Conservation (phyloP, 164 flowering plant species). For the Umbellularia californica region DNA sequence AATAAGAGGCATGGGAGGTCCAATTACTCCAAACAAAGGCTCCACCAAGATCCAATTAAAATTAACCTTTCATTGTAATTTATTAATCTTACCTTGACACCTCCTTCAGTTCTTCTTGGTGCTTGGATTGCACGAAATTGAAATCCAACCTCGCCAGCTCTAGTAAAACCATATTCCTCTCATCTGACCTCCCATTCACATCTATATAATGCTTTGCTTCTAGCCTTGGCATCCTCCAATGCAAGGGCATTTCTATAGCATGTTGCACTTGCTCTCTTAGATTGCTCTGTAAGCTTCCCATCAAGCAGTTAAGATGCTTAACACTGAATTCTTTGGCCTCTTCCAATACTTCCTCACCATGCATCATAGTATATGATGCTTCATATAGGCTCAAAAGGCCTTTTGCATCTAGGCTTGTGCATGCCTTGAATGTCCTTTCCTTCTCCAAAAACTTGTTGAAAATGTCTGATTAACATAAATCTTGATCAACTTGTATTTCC, state of each 20-base stretch:
- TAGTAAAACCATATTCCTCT: slow-evolving; percentile 16
- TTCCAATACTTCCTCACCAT: slow-evolving; percentile 28
- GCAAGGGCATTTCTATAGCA: slow-evolving; percentile 33
- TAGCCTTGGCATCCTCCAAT: slow-evolving; percentile 30
- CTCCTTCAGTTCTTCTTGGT: slow-evolving; percentile 28
- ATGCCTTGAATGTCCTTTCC: slow-evolving; percentile 6
- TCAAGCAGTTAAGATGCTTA: neutral
- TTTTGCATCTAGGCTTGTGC: slow-evolving; percentile 8
- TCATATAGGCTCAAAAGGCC: slow-evolving; percentile 36
- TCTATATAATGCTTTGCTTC: slow-evolving; percentile 32
- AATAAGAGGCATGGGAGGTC: neutral
- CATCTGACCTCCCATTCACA: slow-evolving; percentile 7
- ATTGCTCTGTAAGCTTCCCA: slow-evolving; percentile 6
- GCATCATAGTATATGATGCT: slow-evolving; percentile 28
- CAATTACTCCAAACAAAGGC: neutral
- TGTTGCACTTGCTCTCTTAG: slow-evolving; percentile 15
- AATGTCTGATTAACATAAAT: neutral
- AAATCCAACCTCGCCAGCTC: slow-evolving; percentile 40
- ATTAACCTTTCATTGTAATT: neutral
- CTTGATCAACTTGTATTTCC: neutral
- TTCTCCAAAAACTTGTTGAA: neutral
- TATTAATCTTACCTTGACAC: slow-evolving; percentile 24
- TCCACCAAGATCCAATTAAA: neutral
- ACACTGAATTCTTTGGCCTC: slow-evolving; percentile 19
- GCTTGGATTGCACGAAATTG: slow-evolving; percentile 36